Percentiles rank a stretch among this genome's conserved stretches.
phyloP scores from a whole-genome alignment of 2,329 filamentous ascomycete species.

The Neofusicoccum umdonicola region DNA sequence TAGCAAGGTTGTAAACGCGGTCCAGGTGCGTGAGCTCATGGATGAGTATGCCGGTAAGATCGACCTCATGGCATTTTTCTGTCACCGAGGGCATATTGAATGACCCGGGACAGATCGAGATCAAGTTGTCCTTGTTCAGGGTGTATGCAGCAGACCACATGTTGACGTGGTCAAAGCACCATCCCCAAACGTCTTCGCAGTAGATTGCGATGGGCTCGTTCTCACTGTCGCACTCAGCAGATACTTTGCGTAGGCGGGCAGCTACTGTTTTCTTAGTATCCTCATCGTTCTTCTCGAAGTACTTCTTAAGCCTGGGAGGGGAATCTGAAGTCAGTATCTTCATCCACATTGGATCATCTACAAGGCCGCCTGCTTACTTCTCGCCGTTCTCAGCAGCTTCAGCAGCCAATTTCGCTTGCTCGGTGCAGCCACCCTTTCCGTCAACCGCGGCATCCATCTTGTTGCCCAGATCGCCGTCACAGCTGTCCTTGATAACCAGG shows the following conservation, averaged over 20 bases:
- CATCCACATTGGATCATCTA: background rate
- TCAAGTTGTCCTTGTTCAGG: background rate
- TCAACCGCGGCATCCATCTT: conserved; percentile 51
- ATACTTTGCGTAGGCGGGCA: background rate
- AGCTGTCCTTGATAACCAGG: conserved; percentile 52
- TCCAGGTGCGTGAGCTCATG: conserved; percentile 66
- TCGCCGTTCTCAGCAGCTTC: conserved; percentile 41
- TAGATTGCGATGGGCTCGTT: background rate
- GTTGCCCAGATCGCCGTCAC: conserved; percentile 48
- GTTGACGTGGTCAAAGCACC: background rate
- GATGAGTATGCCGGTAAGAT: conserved; percentile 62
- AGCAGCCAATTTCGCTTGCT: conserved; percentile 54
- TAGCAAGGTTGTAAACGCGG: conserved; percentile 53
- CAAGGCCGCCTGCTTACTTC: too few relatives aligned
- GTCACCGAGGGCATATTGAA: conserved; percentile 49
- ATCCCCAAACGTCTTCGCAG: background rate
- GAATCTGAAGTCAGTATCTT: background rate
- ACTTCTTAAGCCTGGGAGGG: conserved; percentile 53
- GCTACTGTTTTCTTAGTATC: background rate
- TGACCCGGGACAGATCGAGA: background rate
- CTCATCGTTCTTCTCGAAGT: conserved; percentile 54
- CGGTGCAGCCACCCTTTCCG: conserved; percentile 45
- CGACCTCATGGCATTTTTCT: conserved; percentile 59
- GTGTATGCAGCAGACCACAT: background rate
- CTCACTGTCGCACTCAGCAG: background rate